Base-by-base conservation (phyloP, 257 asterid genomes). In the Solanum megistacrolobum region DNA sequence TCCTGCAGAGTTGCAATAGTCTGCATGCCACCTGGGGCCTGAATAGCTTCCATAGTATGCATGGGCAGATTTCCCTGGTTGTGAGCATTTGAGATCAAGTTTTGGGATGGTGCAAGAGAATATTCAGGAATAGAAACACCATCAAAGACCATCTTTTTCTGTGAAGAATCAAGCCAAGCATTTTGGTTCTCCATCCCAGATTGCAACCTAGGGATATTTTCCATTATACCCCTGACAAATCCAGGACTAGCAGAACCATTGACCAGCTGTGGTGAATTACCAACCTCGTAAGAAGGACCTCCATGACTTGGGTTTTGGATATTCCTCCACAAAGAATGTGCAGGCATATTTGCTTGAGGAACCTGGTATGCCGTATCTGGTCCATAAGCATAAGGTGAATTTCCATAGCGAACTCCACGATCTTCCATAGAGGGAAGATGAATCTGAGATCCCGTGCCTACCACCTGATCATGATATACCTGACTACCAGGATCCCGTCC, bases 321-420 rank as follows among this genome's bases (percentile, higher is more conserved):
- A 87, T 96, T 97, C 93, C 99, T 94, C 99, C 98, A 90, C 52
- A 91, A 38, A 81, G 96, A 55, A 71, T 93, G 96, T 60, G 94
- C 66, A 84, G 95, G 93, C 69, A 92, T 79, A 82, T 92, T 98
- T 86, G 93, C 96, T 81, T 91, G 97, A 81, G 95, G 92, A 86
- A 90, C 92, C 93, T 94, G 98, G 91, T 91, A 92, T 34, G 91
- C 58, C 20, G 92, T 90, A 87, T 97, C 99, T 65, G 88, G 74
- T 88, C 95, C 98, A 87, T 94, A 92, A 11, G 93, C 86, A 91
- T 89, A 92, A 7, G 96, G 87, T 84, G 96, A 68, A 89, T 92
- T 95, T 38, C 92, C 94, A 86, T 91, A 93, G 66, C 95, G 93
- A 90, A 90, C 91, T 69, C 92, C 94, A 74, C 94, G 93, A 65